Evolutionary conservation across 1,139 yeast genomes (phyloP), one percentile per base, ranked within the genome.

Genomic region (Eremothecium sinecaudum): DNA sequence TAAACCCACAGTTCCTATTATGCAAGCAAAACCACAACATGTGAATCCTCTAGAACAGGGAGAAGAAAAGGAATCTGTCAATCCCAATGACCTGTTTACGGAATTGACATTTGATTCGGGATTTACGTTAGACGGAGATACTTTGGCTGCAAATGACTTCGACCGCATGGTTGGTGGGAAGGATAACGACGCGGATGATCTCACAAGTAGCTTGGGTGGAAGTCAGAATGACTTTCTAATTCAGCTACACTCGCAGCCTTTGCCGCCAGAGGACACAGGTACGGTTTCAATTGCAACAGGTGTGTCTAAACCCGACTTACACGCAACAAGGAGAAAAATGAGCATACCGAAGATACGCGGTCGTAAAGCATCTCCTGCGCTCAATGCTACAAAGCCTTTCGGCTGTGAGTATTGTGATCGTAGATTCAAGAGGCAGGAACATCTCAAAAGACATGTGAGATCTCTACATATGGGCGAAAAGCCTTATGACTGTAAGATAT

Each of bases 341-440:
- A 41, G 44, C 5, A 47, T 37, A 53, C 58, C 59, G 9, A 53
- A 59, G 28, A 53, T 60, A 12, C 47, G 66, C 22, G 67, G 67
- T 11, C 47, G 67, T 18, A 63, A 63, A 42, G 66, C 66, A 2
- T 56, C 64, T 7, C 42, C 60, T 26, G 58, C 58, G 13, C 43
- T 47, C 13, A 64, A 61, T 37, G 55, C 59, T 7, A 39, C 60
- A 1, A 61, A 61, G 41, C 60, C 56, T 24, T 63, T 52, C 46
- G 63, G 54, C 18, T 64, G 64, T 44, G 59, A 56, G 5, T 49
- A 47, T 25, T 76, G 83, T 48, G 66, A 72, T 31, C 62, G 80
- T 48, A 58, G 79, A 37, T 81, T 81, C 61, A 74, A 77, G 50
- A 70, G 92, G 45, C 84, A 78, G 53, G 93, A 81, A 51, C 93